Evolutionary conservation across 495 filamentous ascomycete genomes (phyloP).

Genomic region (Penicillium lagena): DNA sequence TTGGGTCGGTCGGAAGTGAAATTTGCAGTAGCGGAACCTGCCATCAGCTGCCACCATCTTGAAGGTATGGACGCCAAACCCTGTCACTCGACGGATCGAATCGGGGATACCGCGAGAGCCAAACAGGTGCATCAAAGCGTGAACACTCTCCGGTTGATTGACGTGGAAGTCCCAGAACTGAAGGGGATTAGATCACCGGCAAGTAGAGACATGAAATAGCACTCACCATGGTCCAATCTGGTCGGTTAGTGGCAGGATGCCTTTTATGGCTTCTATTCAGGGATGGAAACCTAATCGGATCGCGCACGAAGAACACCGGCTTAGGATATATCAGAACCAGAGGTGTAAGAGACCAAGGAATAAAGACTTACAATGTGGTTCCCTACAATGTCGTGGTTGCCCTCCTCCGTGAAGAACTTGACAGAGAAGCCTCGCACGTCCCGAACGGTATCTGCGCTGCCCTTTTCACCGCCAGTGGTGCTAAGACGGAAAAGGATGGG

Average conservation of each 20-base stretch:
- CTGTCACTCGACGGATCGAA: constrained; percentile 56
- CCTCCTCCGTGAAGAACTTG: constrained; percentile 70
- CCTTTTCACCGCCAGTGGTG: constrained; percentile 54
- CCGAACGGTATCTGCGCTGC: constrained; percentile 52
- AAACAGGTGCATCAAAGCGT: constrained; percentile 66
- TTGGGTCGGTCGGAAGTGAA: constrained; percentile 57
- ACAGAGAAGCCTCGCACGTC: constrained; percentile 59
- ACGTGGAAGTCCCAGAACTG: constrained; percentile 50
- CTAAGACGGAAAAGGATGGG: constrained; percentile 51
- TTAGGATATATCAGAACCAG: not conserved
- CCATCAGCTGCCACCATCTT: constrained; percentile 52
- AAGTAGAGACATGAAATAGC: not conserved
- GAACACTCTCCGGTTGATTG: constrained; percentile 38
- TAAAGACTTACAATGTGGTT: constrained; percentile 38
- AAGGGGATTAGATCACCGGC: not conserved
- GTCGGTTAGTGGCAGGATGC: constrained; percentile 37
- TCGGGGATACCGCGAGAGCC: constrained; percentile 57
- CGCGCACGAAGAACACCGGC: constrained; percentile 49
- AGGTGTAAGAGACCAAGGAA: not conserved
- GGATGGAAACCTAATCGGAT: constrained; percentile 48
- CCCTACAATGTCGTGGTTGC: constrained; percentile 62
- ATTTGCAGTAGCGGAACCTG: constrained; percentile 54
- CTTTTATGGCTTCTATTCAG: constrained; percentile 47
- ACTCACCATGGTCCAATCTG: constrained; percentile 43
- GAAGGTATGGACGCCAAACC: constrained; percentile 61